phyloP scores from a whole-genome alignment of 345 rosid species.

The Citrus australasica region DNA sequence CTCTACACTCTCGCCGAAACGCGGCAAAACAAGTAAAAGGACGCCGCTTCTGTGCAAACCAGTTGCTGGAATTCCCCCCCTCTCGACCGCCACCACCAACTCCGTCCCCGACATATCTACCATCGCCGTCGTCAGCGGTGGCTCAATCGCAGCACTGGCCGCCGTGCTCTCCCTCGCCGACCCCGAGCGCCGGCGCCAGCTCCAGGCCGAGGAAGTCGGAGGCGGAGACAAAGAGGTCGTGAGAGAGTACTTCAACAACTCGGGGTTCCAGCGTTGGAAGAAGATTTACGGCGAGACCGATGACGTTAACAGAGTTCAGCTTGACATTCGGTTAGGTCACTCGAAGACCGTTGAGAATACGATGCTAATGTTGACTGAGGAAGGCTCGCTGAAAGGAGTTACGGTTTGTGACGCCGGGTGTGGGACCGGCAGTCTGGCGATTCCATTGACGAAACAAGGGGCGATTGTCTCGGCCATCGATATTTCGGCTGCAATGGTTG shows the following conservation, averaged over 20 bases:
- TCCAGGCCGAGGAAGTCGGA: constrained; percentile 92
- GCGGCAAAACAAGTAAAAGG: constrained; percentile 11
- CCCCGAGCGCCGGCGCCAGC: constrained; percentile 70
- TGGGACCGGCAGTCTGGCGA: constrained; percentile 74
- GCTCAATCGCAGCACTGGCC: constrained; percentile 84
- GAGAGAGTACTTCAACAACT: constrained; percentile 79
- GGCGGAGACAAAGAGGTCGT: constrained; percentile 94
- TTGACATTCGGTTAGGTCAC: constrained; percentile 77
- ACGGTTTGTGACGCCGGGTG: constrained; percentile 95
- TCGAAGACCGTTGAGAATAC: constrained; percentile 82
- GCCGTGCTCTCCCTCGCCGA: constrained; percentile 73
- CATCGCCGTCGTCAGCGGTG: constrained; percentile 72
- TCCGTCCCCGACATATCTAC: constrained; percentile 52
- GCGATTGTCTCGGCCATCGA: constrained; percentile 83
- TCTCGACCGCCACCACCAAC: constrained; percentile 37
- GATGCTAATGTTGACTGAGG: constrained; percentile 68
- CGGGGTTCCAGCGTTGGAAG: constrained; percentile 92
- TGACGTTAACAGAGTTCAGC: constrained; percentile 82
- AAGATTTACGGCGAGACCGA: constrained; percentile 91
- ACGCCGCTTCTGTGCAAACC: constrained; percentile 11
- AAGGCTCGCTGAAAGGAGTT: constrained; percentile 66
- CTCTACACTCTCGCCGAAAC: constrained; percentile 30
- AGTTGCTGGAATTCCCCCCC: constrained; percentile 34
- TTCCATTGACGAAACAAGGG: constrained; percentile 86
- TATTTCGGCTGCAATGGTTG: constrained; percentile 92